A percentile compares a stretch with the other conserved stretches of the same genome.
Evolutionary conservation across 352 stramenopile genomes (phyloP).

Genomic region (Phytophthora melonis): DNA sequence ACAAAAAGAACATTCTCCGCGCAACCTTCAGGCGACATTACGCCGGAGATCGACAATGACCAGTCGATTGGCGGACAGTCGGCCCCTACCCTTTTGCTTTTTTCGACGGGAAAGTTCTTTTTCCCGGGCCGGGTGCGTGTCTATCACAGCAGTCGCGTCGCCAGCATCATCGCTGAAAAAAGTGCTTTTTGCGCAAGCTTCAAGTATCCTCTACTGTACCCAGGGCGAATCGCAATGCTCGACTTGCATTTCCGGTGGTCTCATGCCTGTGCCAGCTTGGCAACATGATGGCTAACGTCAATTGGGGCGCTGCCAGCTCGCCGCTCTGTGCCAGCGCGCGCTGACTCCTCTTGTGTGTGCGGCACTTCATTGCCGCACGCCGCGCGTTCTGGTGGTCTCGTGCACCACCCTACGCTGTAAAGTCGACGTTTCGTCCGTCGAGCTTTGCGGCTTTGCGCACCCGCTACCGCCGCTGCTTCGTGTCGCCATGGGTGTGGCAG

Average conservation of each 20-base stretch:
- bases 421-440: background rate
- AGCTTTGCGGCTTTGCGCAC: conserved; percentile 7
- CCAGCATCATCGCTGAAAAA: no score
- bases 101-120: background rate
- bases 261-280: background rate
- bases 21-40: background rate
- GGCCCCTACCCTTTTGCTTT: background rate
- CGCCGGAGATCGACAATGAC: background rate
- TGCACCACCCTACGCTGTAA: background rate
- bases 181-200: conserved; percentile 18
- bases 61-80: background rate
- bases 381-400: conserved; percentile 23
- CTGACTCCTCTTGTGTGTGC: background rate
- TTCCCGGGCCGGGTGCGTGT: background rate
- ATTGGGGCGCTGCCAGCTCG: no score
- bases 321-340: background rate
- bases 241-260: conserved; percentile 31
- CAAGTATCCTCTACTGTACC: conserved; percentile 11
- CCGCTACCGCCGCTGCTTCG: background rate
- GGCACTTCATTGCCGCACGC: background rate
- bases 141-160: background rate
- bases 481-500: background rate
- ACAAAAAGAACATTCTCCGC: background rate
- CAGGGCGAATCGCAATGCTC: conserved; percentile 5
- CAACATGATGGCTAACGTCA: no score